Percentiles rank a stretch among this genome's conserved stretches.
phyloP scores from a whole-genome alignment of 768 basidiomycete species.

The Suillus brevipes region DNA sequence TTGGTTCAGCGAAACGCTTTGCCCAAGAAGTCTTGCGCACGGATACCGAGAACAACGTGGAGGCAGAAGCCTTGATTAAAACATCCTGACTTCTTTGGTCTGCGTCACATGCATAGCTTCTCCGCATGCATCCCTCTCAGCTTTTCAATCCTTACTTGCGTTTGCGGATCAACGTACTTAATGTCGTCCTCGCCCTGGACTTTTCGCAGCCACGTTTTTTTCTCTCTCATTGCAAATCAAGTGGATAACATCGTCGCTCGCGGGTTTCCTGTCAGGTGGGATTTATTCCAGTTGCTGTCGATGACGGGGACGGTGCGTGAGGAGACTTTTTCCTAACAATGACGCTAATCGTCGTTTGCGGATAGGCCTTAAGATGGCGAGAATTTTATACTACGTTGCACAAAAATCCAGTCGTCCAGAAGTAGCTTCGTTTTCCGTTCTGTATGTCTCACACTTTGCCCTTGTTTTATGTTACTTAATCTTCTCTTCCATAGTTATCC shows the following conservation, averaged over 20 bases:
- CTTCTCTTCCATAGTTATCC: slow-evolving; percentile 34
- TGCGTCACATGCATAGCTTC: slow-evolving; percentile 22
- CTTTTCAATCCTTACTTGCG: slow-evolving; percentile 77
- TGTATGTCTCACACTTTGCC: background rate
- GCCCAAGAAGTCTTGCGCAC: slow-evolving; percentile 3
- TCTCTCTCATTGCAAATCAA: slow-evolving; percentile 64
- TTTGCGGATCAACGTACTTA: slow-evolving; percentile 80
- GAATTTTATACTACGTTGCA: slow-evolving; percentile 66
- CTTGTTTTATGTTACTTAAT: slow-evolving; percentile 4
- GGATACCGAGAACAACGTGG: slow-evolving; percentile 54
- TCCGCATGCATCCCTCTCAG: slow-evolving; percentile 37
- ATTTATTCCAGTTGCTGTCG: slow-evolving; percentile 70
- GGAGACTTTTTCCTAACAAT: slow-evolving; percentile 8
- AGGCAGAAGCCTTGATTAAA: slow-evolving; percentile 40
- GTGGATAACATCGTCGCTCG: slow-evolving; percentile 72
- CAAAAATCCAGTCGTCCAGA: slow-evolving; percentile 60
- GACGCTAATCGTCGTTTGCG: background rate
- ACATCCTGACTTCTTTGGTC: slow-evolving; percentile 8
- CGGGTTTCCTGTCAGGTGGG: slow-evolving; percentile 78
- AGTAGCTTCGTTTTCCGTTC: slow-evolving; percentile 46
- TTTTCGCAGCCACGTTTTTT: slow-evolving; percentile 59
- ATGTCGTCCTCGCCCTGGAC: slow-evolving; percentile 80
- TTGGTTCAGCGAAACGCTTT: slow-evolving; percentile 15
- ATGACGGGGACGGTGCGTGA: slow-evolving; percentile 39
- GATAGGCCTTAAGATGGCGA: slow-evolving; percentile 68